These are phyloP conservation scores for Corchorus capsularis DNA, from an alignment of 345 rosid genomes.

Conservation along the genomic window DNA sequence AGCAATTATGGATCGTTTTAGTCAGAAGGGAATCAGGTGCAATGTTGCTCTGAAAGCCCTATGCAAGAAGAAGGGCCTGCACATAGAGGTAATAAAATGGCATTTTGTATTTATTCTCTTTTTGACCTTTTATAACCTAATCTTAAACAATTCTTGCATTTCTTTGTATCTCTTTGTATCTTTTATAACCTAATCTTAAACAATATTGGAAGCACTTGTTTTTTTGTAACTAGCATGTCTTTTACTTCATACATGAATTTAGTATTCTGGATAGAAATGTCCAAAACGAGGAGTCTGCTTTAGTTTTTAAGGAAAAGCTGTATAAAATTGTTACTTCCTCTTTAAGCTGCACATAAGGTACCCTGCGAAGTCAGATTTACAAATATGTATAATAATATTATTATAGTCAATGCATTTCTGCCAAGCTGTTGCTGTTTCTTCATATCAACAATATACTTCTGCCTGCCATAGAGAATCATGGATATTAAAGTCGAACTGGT, in stretches of 20 bases:
- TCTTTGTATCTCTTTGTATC: neutral
- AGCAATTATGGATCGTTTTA: conserved; percentile 67
- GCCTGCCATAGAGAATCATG: neutral
- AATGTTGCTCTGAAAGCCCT: conserved; percentile 76
- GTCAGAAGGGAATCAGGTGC: conserved; percentile 59
- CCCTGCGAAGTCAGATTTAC: neutral
- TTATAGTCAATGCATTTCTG: neutral
- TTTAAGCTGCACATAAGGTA: neutral
- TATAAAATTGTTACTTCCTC: neutral
- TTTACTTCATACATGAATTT: neutral
- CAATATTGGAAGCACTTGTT: neutral
- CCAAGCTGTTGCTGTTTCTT: neutral
- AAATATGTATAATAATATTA: neutral
- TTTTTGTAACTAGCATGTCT: neutral
- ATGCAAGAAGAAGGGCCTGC: conserved; percentile 89
- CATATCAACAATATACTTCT: neutral
- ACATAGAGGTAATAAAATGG: conserved; percentile 55
- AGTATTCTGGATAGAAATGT: neutral
- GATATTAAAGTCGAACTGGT: neutral
- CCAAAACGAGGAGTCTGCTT: neutral
- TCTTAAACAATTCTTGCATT: neutral
- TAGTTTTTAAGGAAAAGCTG: neutral
- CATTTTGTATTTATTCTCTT: neutral
- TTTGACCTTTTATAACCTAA: neutral
- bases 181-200: neutral